Evolutionary conservation across 169 alveolate species (phyloP), one percentile per base, ranked within the genome.

Genomic region (Theileria equi): DNA sequence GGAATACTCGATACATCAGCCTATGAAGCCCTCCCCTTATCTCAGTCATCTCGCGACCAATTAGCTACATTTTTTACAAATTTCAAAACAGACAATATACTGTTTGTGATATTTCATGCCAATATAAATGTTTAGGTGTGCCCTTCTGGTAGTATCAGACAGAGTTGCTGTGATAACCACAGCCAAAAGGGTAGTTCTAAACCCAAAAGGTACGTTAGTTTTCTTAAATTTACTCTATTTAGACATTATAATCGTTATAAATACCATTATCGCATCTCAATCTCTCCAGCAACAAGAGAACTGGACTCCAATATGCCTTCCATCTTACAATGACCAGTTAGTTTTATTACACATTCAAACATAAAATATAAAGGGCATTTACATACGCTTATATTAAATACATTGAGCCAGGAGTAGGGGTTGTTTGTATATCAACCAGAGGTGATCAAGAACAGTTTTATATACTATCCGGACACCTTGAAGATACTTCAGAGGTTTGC

Each of bases 241-340:
- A 87, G 97, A 93, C 71, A 79, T 93, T 38, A 82, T 90, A 21
- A 77, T 91, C 55, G 87, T 90, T 29, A 81, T 89, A 35, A 91
- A 88, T 84, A 89, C 91, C 80, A 92, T 93, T 28, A 81, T 71
- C 59, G 84, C 95, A 17, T 87, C 91, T 55, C 84, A 89, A 43
- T 81, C 93, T 52, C 76, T 93, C 34, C 87, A 91, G 57, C 91
- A 89, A 57, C 90, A 88, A 45, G 97, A 93, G 76, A 82, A 92
- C 36, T 93, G 94, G 94, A 91, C 94, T 0, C 97, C 97, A 13
- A 69, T 93, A 36, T 93, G 97, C 54, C 80, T 93, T 40, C 97
- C 97, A 17, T 60, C 59, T 34, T 66, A 67, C 67, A 67, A 77
- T 29, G 86, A 77, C 34, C 80, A 77, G 86, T 77, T 29, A 16